A percentile compares a stretch with the other conserved stretches of the same genome.
Evolutionary conservation across 768 basidiomycete genomes (phyloP).

Genomic region (Strobilomyces echinocephalus): DNA sequence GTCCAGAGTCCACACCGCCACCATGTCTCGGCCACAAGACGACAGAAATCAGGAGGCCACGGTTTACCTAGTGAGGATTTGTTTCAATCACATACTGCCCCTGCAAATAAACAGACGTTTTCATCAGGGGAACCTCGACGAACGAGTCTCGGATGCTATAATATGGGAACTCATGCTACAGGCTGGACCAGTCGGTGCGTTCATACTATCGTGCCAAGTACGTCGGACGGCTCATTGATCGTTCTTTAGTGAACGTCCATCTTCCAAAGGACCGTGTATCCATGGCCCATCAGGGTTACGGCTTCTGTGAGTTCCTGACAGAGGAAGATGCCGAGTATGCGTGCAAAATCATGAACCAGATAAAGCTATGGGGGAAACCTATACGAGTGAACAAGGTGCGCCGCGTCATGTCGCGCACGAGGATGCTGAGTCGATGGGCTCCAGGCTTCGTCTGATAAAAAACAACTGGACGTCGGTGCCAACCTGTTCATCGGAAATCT

Average conservation of each 20-base stretch:
- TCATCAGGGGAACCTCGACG: conserved; percentile 89
- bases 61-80: conserved; percentile 65
- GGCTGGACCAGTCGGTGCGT: conserved; percentile 95
- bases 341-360: conserved; percentile 99
- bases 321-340: conserved; percentile 99
- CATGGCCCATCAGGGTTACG: conserved; percentile 98
- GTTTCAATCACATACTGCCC: not conserved
- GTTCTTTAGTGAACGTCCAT: conserved; percentile 82
- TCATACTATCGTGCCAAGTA: not conserved
- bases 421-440: conserved; percentile 10
- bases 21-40: conserved; percentile 60
- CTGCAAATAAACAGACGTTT: not conserved
- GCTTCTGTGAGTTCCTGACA: conserved; percentile 98
- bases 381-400: conserved; percentile 97
- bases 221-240: not conserved
- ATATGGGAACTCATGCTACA: conserved; percentile 99
- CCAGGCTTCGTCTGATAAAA: conserved; percentile 96
- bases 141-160: conserved; percentile 88
- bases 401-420: conserved; percentile 2
- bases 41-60: conserved; percentile 92
- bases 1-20: no score
- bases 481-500: conserved; percentile 95
- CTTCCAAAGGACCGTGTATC: conserved; percentile 98
- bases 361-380: conserved; percentile 98
- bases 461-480: conserved; percentile 95